Conservation (phyloP, 1,284 basidiomycete genomes). For the Moesziomyces sp. region DNA sequence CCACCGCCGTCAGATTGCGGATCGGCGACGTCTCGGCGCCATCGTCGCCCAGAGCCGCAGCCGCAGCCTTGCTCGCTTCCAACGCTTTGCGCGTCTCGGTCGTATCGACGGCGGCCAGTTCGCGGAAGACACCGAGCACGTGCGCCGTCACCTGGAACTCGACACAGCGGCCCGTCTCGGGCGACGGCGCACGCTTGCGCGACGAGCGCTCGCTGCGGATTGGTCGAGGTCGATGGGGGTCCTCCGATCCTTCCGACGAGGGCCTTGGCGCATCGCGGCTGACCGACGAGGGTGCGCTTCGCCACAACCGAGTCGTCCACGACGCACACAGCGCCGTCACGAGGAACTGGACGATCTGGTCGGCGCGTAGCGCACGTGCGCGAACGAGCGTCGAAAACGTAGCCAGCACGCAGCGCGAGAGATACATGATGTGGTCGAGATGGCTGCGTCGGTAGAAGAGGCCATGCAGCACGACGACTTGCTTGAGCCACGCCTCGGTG, state of each 20-base stretch:
- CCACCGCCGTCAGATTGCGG: constrained; percentile 83
- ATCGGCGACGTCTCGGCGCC: constrained; percentile 68
- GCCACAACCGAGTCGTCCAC: constrained; percentile 57
- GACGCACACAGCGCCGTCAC: constrained; percentile 57
- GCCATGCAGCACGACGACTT: constrained; percentile 58
- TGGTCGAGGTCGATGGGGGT: constrained; percentile 32
- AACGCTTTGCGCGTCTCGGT: constrained; percentile 70
- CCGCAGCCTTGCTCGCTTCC: constrained; percentile 70
- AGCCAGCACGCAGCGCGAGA: constrained; percentile 49
- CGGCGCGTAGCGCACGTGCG: constrained; percentile 48
- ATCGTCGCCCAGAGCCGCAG: constrained; percentile 2
- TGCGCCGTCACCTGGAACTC: constrained; percentile 80
- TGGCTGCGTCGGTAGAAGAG: constrained; percentile 51
- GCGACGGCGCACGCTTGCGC: constrained; percentile 30
- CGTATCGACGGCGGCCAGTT: constrained; percentile 77
- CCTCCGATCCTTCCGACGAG: constrained; percentile 28
- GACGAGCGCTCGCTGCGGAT: constrained; percentile 74
- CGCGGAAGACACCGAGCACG: constrained; percentile 77
- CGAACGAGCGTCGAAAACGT: constrained; percentile 44
- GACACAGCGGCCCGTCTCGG: constrained; percentile 40
- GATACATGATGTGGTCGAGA: constrained; percentile 44
- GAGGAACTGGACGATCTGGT: constrained; percentile 58
- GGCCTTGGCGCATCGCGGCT: constrained; percentile 29
- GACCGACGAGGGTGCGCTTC: constrained; percentile 23
- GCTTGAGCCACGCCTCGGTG: constrained; percentile 34